A percentile compares a stretch with the other conserved stretches of the same genome.
phyloP scores from a whole-genome alignment of 805 yeast species.

The Tetrapisispora namnaoensis region DNA sequence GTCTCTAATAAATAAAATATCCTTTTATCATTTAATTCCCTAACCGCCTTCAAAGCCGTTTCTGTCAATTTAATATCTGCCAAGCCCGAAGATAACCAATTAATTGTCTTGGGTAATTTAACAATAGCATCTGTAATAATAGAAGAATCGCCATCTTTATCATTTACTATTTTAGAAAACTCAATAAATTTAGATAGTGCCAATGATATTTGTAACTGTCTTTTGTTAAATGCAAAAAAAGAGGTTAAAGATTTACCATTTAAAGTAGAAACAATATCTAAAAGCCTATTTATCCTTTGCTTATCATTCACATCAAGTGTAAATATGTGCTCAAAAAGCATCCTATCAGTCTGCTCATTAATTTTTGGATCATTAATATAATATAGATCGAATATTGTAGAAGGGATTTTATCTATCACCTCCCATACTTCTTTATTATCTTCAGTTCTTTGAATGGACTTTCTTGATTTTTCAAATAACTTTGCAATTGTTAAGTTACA shows the following conservation, averaged over 20 bases:
- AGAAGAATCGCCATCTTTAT: constrained; percentile 23
- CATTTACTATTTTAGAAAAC: constrained; percentile 36
- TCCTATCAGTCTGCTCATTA: constrained; percentile 53
- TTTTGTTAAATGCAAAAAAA: constrained; percentile 54
- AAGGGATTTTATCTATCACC: constrained; percentile 44
- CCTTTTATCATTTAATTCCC: constrained; percentile 48
- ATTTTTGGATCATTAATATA: constrained; percentile 65
- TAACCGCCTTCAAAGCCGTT: constrained; percentile 44
- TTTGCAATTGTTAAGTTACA: constrained; percentile 47
- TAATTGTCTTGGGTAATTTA: constrained; percentile 45
- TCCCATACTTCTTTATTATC: constrained; percentile 22
- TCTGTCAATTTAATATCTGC: constrained; percentile 44
- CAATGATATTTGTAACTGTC: constrained; percentile 53
- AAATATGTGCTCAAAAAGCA: constrained; percentile 49
- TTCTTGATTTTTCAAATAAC: constrained; percentile 42
- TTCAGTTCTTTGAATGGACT: constrained; percentile 9
- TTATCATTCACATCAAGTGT: constrained; percentile 42
- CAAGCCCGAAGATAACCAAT: constrained; percentile 51
- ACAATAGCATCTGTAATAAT: constrained; percentile 2
- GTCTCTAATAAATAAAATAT: constrained; percentile 44
- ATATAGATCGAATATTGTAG: constrained; percentile 49
- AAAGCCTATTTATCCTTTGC: constrained; percentile 44
- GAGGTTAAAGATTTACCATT: constrained; percentile 52
- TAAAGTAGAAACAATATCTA: constrained; percentile 39
- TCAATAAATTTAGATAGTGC: constrained; percentile 43